Evolutionary conservation across 768 basidiomycete species (phyloP).

Genomic region (Phlebiopsis gigantea): DNA sequence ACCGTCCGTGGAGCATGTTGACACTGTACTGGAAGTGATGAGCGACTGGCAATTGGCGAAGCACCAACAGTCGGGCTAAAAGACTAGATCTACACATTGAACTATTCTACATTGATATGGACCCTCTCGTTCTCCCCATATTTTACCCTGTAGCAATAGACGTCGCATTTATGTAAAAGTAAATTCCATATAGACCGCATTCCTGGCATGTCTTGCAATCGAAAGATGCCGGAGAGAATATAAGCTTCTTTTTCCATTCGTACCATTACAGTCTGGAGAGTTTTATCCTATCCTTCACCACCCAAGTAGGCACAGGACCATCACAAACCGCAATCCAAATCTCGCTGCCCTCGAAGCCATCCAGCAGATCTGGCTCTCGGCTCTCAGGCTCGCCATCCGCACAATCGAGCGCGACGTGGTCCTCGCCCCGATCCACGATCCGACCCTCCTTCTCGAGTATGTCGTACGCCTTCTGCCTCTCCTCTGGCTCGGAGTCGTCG

Average conservation of each 20-base stretch:
- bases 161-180: no score
- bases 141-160: no score
- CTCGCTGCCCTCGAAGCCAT: slow-evolving; percentile 22
- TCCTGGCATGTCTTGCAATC: no score
- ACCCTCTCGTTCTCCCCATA: no score
- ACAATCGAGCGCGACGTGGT: slow-evolving; percentile 30
- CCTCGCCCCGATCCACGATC: slow-evolving; percentile 22
- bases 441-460: slow-evolving; percentile 34
- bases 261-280: slow-evolving; percentile 4
- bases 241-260: no score
- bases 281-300: slow-evolving; percentile 18
- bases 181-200: no score
- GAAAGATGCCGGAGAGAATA: no score
- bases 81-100: no score
- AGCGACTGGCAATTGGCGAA: slow-evolving; percentile 6
- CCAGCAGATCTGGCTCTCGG: slow-evolving; percentile 11
- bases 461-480: slow-evolving; percentile 45
- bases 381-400: not conserved
- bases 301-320: slow-evolving; percentile 23
- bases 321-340: slow-evolving; percentile 27
- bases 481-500: slow-evolving; percentile 54
- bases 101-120: no score
- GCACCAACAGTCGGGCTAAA: no score
- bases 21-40: slow-evolving; percentile 7
- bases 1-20: slow-evolving; percentile 2